A percentile compares a stretch with the other conserved stretches of the same genome.
Evolutionary conservation across 805 yeast species (phyloP).

Genomic region (Dipodascopsis tothii): DNA sequence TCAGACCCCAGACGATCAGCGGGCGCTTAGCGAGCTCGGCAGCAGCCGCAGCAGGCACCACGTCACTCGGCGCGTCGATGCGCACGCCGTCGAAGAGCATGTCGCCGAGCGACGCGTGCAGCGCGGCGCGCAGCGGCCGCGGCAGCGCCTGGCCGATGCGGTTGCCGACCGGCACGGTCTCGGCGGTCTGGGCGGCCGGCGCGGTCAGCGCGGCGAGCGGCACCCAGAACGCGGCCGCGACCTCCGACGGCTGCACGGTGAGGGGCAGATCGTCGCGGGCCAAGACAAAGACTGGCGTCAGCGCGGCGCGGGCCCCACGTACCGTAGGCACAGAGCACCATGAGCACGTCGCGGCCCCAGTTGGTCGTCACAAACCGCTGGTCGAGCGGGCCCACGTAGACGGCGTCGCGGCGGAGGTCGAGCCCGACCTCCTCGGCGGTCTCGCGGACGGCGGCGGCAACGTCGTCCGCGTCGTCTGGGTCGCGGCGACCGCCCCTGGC

Average conservation of each 20-base stretch:
- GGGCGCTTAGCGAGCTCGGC: not conserved
- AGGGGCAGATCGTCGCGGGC: slow-evolving; percentile 9
- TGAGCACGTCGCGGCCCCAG: slow-evolving; percentile 31
- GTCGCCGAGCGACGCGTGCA: slow-evolving; percentile 22
- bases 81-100: slow-evolving; percentile 29
- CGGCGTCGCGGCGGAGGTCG: slow-evolving; percentile 28
- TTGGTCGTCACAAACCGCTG: slow-evolving; percentile 31
- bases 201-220: slow-evolving; percentile 28
- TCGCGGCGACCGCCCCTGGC: slow-evolving; percentile 34
- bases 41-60: slow-evolving; percentile 4
- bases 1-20: slow-evolving; percentile 34
- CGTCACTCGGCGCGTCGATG: slow-evolving; percentile 21
- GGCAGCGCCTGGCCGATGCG: slow-evolving; percentile 1
- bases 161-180: not conserved
- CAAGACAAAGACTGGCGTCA: not conserved
- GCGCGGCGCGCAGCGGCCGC: not conserved
- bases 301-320: not conserved
- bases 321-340: slow-evolving; percentile 33
- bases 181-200: slow-evolving; percentile 8
- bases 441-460: slow-evolving; percentile 34
- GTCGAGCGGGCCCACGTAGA: slow-evolving; percentile 31
- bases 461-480: slow-evolving; percentile 30
- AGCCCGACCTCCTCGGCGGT: slow-evolving; percentile 36
- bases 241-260: slow-evolving; percentile 31
- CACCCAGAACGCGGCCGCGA: slow-evolving; percentile 34